Conservation (phyloP, 768 basidiomycete genomes). For the Sutorius australiensis region DNA sequence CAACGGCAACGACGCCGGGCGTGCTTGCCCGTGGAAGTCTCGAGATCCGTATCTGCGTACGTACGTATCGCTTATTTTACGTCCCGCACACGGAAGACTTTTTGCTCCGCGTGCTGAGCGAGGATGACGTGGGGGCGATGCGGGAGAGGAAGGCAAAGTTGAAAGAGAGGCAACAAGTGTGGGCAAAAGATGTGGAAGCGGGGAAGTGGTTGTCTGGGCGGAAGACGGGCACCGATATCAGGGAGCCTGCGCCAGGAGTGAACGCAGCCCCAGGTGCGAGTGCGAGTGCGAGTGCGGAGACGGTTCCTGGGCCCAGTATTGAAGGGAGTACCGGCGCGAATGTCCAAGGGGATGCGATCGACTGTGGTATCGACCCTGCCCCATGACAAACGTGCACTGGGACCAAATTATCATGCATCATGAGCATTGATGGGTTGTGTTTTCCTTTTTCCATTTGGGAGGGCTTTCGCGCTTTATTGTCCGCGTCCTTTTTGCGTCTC, state of each 20-base stretch:
- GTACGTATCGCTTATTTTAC: slow-evolving; percentile 27
- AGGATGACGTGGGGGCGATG: slow-evolving; percentile 8
- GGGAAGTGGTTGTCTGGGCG: slow-evolving; percentile 13
- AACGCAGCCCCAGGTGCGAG: not conserved
- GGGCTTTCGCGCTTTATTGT: not conserved
- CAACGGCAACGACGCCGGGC: slow-evolving; percentile 35
- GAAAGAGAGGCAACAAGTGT: slow-evolving; percentile 9
- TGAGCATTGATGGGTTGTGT: not conserved
- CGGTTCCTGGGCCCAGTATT: not conserved
- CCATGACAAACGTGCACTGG: slow-evolving; percentile 8
- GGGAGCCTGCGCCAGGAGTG: not conserved
- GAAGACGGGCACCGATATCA: not conserved
- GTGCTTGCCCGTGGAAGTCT: slow-evolving; percentile 55
- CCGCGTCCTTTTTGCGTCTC: not conserved
- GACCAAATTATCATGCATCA: not conserved
- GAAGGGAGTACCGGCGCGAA: not conserved
- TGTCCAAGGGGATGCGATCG: not conserved
- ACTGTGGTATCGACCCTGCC: not conserved
- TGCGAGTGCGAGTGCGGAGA: not conserved
- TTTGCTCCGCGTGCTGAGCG: slow-evolving; percentile 7
- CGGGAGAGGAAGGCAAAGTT: not conserved
- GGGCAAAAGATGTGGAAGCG: slow-evolving; percentile 13
- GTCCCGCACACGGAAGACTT: slow-evolving; percentile 27
- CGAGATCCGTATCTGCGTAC: slow-evolving; percentile 74
- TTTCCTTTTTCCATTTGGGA: not conserved